These are phyloP conservation scores for Pseudevernia furfuracea DNA, from an alignment of 495 filamentous ascomycete genomes.

Conservation along the genomic window DNA sequence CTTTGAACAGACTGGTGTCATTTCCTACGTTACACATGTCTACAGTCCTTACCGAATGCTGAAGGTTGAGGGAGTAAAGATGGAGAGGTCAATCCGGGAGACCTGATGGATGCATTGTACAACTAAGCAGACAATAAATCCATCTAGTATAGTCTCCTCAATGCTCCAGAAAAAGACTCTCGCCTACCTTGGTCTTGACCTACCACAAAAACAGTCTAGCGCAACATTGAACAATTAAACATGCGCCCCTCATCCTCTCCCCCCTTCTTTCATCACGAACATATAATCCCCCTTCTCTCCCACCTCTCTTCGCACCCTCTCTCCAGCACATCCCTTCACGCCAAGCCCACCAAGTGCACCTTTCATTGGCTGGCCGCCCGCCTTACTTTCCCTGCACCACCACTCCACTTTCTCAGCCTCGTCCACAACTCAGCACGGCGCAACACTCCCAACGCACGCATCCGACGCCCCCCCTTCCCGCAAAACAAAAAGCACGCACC, in stretches of 20 bases:
- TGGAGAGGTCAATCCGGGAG: not conserved
- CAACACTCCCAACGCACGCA: constrained; percentile 3
- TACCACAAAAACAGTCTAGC: not conserved
- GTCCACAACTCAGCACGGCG: not conserved
- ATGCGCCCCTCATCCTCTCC: not conserved
- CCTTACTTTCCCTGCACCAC: not conserved
- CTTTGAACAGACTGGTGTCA: no score
- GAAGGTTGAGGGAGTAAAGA: no score
- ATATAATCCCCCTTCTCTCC: not conserved
- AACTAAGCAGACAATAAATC: no score
- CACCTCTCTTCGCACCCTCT: not conserved
- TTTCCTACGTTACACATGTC: no score
- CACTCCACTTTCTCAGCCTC: not conserved
- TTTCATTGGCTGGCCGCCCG: not conserved
- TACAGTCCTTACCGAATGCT: no score
- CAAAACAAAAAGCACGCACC: not conserved
- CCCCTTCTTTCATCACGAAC: not conserved
- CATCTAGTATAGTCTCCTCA: not conserved
- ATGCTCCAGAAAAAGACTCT: not conserved
- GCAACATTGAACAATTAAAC: not conserved
- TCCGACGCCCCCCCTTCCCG: constrained; percentile 2
- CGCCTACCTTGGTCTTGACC: not conserved
- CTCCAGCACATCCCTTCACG: not conserved
- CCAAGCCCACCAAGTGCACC: not conserved
- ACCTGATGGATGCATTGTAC: no score